Conservation (phyloP, 345 rosid genomes). For the Citrus trifoliata region DNA sequence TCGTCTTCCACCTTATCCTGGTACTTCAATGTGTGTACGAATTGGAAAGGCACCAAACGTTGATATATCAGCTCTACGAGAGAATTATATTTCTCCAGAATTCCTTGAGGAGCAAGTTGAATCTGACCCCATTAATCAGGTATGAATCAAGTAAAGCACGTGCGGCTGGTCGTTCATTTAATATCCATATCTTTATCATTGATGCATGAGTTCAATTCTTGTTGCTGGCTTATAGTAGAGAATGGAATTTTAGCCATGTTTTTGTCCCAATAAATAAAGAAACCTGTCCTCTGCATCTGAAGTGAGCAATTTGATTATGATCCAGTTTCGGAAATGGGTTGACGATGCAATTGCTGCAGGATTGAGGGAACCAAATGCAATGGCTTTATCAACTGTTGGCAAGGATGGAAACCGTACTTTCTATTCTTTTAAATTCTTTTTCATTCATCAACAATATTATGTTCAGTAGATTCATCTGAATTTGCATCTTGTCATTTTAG, state of each 20-base stretch:
- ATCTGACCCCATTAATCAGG: slow-evolving; percentile 78
- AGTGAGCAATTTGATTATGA: slow-evolving; percentile 2
- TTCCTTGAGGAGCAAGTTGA: slow-evolving; percentile 73
- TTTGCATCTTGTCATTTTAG: background rate
- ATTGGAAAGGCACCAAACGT: slow-evolving; percentile 74
- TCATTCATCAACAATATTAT: background rate
- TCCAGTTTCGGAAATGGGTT: slow-evolving; percentile 86
- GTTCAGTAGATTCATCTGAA: background rate
- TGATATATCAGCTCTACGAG: slow-evolving; percentile 87
- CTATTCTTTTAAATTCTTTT: slow-evolving; percentile 7
- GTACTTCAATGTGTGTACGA: slow-evolving; percentile 90
- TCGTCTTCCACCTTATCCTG: slow-evolving; percentile 79
- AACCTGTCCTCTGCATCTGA: background rate
- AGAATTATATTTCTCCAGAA: slow-evolving; percentile 83
- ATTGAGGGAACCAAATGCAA: slow-evolving; percentile 84
- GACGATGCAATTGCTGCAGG: slow-evolving; percentile 78
- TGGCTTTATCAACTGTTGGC: slow-evolving; percentile 77
- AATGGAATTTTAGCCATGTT: background rate
- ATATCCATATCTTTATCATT: background rate
- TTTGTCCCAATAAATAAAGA: slow-evolving; percentile 2
- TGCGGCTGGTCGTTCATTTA: background rate
- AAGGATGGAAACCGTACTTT: slow-evolving; percentile 70
- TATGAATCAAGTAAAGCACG: slow-evolving; percentile 20
- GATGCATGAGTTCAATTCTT: slow-evolving; percentile 1
- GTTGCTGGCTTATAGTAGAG: background rate